These are phyloP conservation scores for Fusarium sp. DNA, from an alignment of 2,329 filamentous ascomycete species.

Conservation along the genomic window DNA sequence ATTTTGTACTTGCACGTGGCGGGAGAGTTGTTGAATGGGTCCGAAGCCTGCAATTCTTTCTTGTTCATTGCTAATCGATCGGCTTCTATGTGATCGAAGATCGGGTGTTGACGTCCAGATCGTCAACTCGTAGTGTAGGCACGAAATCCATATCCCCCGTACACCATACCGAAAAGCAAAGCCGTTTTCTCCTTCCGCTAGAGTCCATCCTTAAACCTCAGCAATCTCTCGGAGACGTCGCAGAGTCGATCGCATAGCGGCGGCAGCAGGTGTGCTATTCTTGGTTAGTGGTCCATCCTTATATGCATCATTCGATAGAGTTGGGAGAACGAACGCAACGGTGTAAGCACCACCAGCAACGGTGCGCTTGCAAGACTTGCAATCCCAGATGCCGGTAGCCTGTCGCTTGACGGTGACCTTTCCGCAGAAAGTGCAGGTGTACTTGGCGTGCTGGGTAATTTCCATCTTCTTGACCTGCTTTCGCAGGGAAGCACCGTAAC, in stretches of 20 bases:
- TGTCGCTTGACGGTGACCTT: slow-evolving; percentile 94
- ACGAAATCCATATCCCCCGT: slow-evolving; percentile 56
- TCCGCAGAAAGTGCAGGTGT: slow-evolving; percentile 98
- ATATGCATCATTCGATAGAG: not conserved
- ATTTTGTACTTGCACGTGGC: not conserved
- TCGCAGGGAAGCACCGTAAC: slow-evolving; percentile 98
- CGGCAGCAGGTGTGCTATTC: slow-evolving; percentile 87
- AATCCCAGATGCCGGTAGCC: slow-evolving; percentile 96
- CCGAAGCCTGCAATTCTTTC: slow-evolving; percentile 50
- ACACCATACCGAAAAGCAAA: slow-evolving; percentile 60
- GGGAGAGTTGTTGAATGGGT: slow-evolving; percentile 40
- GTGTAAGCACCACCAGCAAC: slow-evolving; percentile 81
- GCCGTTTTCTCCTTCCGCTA: slow-evolving; percentile 49
- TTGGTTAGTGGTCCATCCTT: slow-evolving; percentile 42
- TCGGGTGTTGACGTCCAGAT: slow-evolving; percentile 54
- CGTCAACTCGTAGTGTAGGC: slow-evolving; percentile 56
- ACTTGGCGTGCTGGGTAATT: slow-evolving; percentile 97
- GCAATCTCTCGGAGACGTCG: slow-evolving; percentile 97
- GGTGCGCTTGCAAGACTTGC: slow-evolving; percentile 94
- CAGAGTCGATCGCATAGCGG: slow-evolving; percentile 94
- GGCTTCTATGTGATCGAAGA: slow-evolving; percentile 52
- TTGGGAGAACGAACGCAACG: slow-evolving; percentile 82
- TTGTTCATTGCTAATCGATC: slow-evolving; percentile 57
- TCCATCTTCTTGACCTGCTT: slow-evolving; percentile 99
- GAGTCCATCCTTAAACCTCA: slow-evolving; percentile 75